These are phyloP conservation scores for Arthrobotrys pseudoclavata DNA, from an alignment of 2,329 filamentous ascomycete species.

Conservation along the genomic window DNA sequence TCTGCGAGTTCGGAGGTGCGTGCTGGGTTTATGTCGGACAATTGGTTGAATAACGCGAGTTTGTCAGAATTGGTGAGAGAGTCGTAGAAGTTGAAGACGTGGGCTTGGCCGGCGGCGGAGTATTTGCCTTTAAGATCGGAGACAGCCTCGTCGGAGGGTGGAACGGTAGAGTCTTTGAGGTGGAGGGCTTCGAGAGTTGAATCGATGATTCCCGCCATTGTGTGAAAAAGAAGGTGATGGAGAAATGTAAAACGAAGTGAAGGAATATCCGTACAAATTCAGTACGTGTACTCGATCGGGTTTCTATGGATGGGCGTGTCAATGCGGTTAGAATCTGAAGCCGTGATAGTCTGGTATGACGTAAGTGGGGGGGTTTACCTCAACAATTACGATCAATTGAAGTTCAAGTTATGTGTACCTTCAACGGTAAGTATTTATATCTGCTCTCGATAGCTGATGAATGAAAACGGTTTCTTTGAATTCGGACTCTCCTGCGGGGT, in stretches of 20 bases:
- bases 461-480: neutral
- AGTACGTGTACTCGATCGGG: neutral
- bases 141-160: conserved; percentile 66
- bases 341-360: neutral
- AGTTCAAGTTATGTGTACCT: no score
- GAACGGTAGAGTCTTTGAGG: conserved; percentile 37
- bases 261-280: neutral
- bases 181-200: conserved; percentile 40
- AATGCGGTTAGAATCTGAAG: neutral
- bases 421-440: no score
- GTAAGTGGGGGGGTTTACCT: no score
- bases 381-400: no score
- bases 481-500: conserved; percentile 15
- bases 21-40: conserved; percentile 83
- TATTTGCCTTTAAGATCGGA: conserved; percentile 77
- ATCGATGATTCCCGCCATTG: conserved; percentile 74
- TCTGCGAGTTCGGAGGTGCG: conserved; percentile 78
- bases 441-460: neutral
- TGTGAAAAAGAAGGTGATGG: neutral
- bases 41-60: conserved; percentile 82
- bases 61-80: conserved; percentile 80
- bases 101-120: conserved; percentile 79
- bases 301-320: neutral
- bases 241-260: neutral
- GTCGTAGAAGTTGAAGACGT: conserved; percentile 91